Conservation (phyloP, 2,329 filamentous ascomycete genomes). For the Talaromyces sp. region DNA sequence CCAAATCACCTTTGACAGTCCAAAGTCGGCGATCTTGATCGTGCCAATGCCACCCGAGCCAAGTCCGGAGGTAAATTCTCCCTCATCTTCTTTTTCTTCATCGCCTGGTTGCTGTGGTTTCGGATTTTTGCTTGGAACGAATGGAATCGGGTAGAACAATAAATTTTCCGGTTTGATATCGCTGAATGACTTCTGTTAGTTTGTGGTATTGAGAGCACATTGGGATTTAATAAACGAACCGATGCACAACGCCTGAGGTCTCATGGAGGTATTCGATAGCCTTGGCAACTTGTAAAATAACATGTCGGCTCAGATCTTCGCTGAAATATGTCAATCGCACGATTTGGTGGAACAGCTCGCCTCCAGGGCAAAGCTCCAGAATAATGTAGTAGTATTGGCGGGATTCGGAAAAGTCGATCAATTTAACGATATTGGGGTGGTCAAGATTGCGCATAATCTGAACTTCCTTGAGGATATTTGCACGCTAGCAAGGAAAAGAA, state of each 20-base stretch:
- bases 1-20: constrained; percentile 97
- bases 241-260: constrained; percentile 91
- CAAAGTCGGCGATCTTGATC: constrained; percentile 98
- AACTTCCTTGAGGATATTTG: constrained; percentile 97
- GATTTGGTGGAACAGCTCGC: constrained; percentile 97
- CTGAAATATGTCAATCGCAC: constrained; percentile 98
- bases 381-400: constrained; percentile 97
- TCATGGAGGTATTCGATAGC: constrained; percentile 93
- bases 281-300: constrained; percentile 93
- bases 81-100: constrained; percentile 96
- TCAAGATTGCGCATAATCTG: constrained; percentile 98
- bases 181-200: constrained; percentile 22
- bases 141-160: constrained; percentile 83
- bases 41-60: constrained; percentile 88
- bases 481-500: constrained; percentile 62
- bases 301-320: constrained; percentile 89
- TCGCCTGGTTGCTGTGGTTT: constrained; percentile 84
- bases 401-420: constrained; percentile 92
- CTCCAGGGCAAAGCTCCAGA: constrained; percentile 89
- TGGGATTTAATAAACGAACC: constrained; percentile 60
- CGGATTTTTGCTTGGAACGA: constrained; percentile 76
- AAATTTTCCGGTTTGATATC: constrained; percentile 96
- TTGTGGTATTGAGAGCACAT: not conserved
- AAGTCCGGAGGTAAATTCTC: constrained; percentile 80
- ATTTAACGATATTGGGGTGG: constrained; percentile 92